Conservation (phyloP, 2,329 filamentous ascomycete genomes). For the Diaporthe sp. region DNA sequence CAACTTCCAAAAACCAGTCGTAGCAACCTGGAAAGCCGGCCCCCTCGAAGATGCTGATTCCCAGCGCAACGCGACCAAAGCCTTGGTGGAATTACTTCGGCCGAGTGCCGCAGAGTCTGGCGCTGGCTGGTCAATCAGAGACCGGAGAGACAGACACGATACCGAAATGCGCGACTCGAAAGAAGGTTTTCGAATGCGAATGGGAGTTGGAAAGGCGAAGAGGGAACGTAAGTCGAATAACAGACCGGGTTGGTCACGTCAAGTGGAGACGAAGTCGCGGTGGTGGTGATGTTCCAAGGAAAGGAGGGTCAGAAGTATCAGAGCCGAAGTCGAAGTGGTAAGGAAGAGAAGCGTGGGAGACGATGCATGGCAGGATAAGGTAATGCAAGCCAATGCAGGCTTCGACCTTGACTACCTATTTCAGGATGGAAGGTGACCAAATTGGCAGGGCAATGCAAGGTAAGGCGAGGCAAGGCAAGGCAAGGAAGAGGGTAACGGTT, state of each 20-base stretch:
- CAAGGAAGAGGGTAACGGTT: slow-evolving; percentile 31
- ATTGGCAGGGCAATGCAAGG: slow-evolving; percentile 33
- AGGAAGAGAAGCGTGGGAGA: slow-evolving; percentile 16
- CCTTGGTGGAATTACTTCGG: slow-evolving; percentile 14
- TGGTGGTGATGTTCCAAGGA: background rate
- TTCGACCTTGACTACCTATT: slow-evolving; percentile 25
- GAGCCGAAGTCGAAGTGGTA: slow-evolving; percentile 5
- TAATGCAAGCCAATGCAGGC: slow-evolving; percentile 32
- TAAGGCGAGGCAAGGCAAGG: slow-evolving; percentile 3
- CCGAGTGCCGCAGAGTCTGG: background rate
- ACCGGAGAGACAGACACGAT: slow-evolving; percentile 5
- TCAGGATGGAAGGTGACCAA: slow-evolving; percentile 20
- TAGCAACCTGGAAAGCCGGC: no score
- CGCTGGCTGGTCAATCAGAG: slow-evolving; percentile 17
- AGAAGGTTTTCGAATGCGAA: background rate
- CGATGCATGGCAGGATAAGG: slow-evolving; percentile 33
- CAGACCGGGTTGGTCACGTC: slow-evolving; percentile 10
- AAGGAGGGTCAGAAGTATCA: slow-evolving; percentile 25
- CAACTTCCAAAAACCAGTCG: background rate
- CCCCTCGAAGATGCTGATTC: background rate
- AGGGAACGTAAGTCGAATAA: background rate
- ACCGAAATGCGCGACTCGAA: slow-evolving; percentile 2
- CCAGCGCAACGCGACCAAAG: slow-evolving; percentile 1
- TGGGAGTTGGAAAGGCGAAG: background rate
- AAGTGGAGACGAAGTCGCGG: slow-evolving; percentile 17